phyloP scores from a whole-genome alignment of 805 yeast species.

The Saccharomyces kudriavzevii region DNA sequence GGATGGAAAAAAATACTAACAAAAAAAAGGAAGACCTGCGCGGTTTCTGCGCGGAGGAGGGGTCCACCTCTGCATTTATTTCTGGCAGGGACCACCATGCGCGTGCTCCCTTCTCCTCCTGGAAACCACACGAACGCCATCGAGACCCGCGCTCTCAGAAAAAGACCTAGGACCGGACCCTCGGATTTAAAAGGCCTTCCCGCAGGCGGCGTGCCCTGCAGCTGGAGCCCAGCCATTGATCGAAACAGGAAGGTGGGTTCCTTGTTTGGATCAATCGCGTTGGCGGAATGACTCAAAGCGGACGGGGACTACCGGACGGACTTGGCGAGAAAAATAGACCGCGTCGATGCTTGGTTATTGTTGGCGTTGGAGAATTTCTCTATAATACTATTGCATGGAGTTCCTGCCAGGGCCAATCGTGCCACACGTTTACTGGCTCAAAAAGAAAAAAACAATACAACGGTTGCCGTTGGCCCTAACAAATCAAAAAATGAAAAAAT shows the following conservation, averaged over 20 bases:
- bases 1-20: not conserved
- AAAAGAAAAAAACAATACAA: not conserved
- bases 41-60: not conserved
- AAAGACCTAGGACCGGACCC: not conserved
- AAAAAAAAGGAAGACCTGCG: not conserved
- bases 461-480: not conserved
- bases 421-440: not conserved
- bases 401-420: not conserved
- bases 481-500: not conserved
- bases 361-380: not conserved
- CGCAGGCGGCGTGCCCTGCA: not conserved
- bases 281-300: not conserved
- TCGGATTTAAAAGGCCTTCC: not conserved
- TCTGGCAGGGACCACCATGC: not conserved
- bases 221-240: not conserved
- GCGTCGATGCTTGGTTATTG: not conserved
- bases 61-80: not conserved
- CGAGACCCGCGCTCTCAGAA: not conserved
- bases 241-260: not conserved
- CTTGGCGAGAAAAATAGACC: not conserved
- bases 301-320: not conserved
- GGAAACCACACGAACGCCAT: not conserved
- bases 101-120: not conserved
- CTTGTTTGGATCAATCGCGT: not conserved
- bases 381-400: not conserved